Conservation (phyloP, 2,329 filamentous ascomycete genomes). For the Fusarium sp. region DNA sequence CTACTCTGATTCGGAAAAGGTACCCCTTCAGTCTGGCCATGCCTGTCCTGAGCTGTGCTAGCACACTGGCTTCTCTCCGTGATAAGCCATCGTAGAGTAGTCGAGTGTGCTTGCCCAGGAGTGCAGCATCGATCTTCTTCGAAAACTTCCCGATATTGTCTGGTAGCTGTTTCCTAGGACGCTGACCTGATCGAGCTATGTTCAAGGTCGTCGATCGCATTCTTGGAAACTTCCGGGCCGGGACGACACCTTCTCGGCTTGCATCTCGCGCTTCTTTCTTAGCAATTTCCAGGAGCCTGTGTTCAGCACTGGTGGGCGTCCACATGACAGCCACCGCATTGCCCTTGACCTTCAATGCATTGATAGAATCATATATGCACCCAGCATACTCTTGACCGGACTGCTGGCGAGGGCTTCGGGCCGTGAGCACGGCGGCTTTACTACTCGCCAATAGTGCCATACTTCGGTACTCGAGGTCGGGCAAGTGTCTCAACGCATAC, state of each 20-base stretch:
- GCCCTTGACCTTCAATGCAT: not conserved
- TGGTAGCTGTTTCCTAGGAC: not conserved
- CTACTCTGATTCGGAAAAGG: constrained; percentile 13
- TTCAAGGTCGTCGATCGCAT: not conserved
- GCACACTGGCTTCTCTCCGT: not conserved
- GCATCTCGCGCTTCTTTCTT: not conserved
- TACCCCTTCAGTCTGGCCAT: constrained; percentile 29
- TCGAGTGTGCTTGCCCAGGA: not conserved
- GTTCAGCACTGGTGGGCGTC: not conserved
- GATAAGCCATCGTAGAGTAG: not conserved
- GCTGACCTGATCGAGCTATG: not conserved
- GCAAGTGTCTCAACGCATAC: not conserved
- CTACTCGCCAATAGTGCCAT: not conserved
- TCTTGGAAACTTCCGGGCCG: not conserved
- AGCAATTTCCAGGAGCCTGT: not conserved
- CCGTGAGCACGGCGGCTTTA: not conserved
- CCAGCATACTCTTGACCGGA: not conserved
- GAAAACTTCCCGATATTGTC: not conserved
- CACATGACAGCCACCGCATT: not conserved
- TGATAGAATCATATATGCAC: not conserved
- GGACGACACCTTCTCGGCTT: not conserved
- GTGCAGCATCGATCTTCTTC: not conserved
- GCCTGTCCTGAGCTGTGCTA: constrained; percentile 31
- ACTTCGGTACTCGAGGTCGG: not conserved
- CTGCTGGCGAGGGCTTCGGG: not conserved